Base-by-base conservation (phyloP, 108 stramenopile species). In the Chaetoceros tenuissimus region DNA sequence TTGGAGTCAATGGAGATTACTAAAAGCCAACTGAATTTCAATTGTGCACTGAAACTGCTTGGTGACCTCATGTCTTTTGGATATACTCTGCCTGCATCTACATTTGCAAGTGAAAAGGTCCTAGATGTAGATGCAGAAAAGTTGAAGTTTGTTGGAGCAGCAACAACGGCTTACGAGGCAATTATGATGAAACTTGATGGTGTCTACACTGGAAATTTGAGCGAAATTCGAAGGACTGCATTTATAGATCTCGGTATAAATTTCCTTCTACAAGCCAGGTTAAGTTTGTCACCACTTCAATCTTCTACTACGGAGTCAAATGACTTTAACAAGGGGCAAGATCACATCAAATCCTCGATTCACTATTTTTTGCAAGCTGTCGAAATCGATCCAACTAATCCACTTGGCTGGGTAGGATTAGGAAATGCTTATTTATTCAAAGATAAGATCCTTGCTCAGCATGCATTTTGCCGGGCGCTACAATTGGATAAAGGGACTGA, bases 51-150 rank as follows among this genome's bases (percentile, higher is more conserved):
- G 19, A 88, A 88, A 48, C 75, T 84, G 0, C 66, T 82, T n/a
- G 87, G 87, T 26, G 87, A 88, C 62, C 51, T 88, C 24, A 77
- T 78, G 53, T 77, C 87, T 30, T 74, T 75, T 53, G 79, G 77
- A 56, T 73, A 74, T 26, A 51, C 54, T 17, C 59, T 88, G 3
- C 87, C 87, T 5, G 13, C 13, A 10, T 40, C 34, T 5, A 13
- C 34, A 13, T 40, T 40, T 51, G 23, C 49, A 51, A 51, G 16
- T 51, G 5, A 5, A 5, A 26, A 24, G 5, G 5, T 16, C 10
- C n/a, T n/a, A n/a, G 49, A 25, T 51, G 49, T 5, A 10, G 5
- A 25, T 10, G 16, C 8, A 10, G 25, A 26, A 10, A 25, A 24
- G 16, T 51, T 71, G 5, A 56, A 54, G 22, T 21, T 69, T 18